Conservation (phyloP, 805 yeast species). For the Starmerella apis region DNA sequence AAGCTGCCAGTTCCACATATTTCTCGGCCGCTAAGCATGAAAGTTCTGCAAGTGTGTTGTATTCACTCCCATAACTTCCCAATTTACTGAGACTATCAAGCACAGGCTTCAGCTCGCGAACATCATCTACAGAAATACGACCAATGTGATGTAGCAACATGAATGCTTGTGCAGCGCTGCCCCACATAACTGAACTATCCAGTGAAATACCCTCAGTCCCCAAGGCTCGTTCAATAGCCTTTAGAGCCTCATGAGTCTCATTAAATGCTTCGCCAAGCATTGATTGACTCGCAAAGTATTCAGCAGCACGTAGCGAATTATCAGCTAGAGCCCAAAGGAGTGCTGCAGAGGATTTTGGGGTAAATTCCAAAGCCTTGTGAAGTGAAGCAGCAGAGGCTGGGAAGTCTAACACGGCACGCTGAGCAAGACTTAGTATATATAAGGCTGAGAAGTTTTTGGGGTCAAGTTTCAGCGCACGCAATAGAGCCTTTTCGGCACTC, state of each 20-base stretch:
- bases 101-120: background rate
- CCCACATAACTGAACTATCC: slow-evolving; percentile 9
- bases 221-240: slow-evolving; percentile 34
- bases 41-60: background rate
- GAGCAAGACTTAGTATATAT: slow-evolving; percentile 58
- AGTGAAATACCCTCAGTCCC: background rate
- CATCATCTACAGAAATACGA: background rate
- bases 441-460: slow-evolving; percentile 49
- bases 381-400: slow-evolving; percentile 46
- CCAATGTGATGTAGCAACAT: background rate
- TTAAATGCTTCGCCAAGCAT: slow-evolving; percentile 56
- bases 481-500: slow-evolving; percentile 76
- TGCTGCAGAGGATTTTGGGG: slow-evolving; percentile 35
- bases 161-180: slow-evolving; percentile 6
- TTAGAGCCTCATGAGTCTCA: slow-evolving; percentile 40
- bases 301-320: slow-evolving; percentile 36
- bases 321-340: slow-evolving; percentile 46
- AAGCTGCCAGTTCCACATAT: slow-evolving; percentile 9
- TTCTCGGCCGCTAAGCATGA: slow-evolving; percentile 4
- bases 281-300: slow-evolving; percentile 45
- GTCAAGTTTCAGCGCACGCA: slow-evolving; percentile 48
- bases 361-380: slow-evolving; percentile 22
- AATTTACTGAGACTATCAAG: background rate
- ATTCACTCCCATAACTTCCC: background rate
- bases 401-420: slow-evolving; percentile 54